Percentiles rank a stretch among this genome's conserved stretches.
phyloP scores from a whole-genome alignment of 2,329 filamentous ascomycete genomes.

The Diaporthe sp. region DNA sequence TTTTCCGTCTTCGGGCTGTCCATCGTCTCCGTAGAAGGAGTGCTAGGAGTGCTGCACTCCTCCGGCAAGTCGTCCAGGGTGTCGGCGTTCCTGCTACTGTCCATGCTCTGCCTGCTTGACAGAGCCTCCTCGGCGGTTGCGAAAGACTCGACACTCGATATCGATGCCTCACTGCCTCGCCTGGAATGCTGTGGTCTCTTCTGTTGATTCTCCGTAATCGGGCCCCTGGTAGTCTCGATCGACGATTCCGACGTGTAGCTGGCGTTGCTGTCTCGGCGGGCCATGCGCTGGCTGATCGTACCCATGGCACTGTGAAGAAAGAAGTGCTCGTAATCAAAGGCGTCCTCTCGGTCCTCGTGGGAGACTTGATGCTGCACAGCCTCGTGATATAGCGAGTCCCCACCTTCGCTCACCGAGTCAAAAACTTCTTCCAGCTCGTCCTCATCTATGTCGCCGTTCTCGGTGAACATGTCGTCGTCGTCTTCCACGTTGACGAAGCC shows the following conservation, averaged over 20 bases:
- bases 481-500: slow-evolving; percentile 48
- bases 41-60: slow-evolving; percentile 32
- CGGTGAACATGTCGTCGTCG: slow-evolving; percentile 57
- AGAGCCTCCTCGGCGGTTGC: slow-evolving; percentile 69
- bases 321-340: slow-evolving; percentile 97
- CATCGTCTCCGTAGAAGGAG: slow-evolving; percentile 40
- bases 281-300: slow-evolving; percentile 72
- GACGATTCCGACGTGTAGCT: slow-evolving; percentile 74
- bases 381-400: slow-evolving; percentile 75
- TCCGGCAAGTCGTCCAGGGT: slow-evolving; percentile 45
- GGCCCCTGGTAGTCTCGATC: slow-evolving; percentile 72
- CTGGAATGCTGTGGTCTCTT: slow-evolving; percentile 41
- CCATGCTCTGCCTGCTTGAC: slow-evolving; percentile 52
- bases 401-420: slow-evolving; percentile 69
- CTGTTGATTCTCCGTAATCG: slow-evolving; percentile 47
- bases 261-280: slow-evolving; percentile 60
- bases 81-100: slow-evolving; percentile 46
- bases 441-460: slow-evolving; percentile 53
- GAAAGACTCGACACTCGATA: slow-evolving; percentile 68
- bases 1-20: slow-evolving; percentile 51
- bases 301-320: slow-evolving; percentile 95
- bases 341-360: slow-evolving; percentile 94
- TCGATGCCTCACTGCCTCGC: slow-evolving; percentile 64
- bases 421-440: slow-evolving; percentile 54
- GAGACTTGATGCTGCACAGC: slow-evolving; percentile 73